These are phyloP conservation scores for Rhizoctonia solani DNA, from an alignment of 1,284 basidiomycete species.

Conservation along the genomic window DNA sequence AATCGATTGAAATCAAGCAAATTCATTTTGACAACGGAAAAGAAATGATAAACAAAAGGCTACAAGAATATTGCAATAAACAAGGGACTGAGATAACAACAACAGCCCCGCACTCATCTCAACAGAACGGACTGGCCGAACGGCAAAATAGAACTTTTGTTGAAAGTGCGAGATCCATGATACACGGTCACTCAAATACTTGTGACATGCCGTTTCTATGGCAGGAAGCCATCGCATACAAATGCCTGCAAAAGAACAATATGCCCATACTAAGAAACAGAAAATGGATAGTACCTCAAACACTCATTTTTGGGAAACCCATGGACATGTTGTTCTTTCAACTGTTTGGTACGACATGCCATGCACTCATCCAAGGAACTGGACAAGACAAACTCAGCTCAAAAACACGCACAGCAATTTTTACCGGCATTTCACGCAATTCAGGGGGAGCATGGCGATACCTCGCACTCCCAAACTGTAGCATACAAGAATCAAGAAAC, in stretches of 20 bases:
- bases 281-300: neutral
- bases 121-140: constrained; percentile 34
- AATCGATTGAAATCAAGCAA: constrained; percentile 27
- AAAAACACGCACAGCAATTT: constrained; percentile 4
- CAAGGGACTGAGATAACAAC: constrained; percentile 37
- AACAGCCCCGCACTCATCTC: constrained; percentile 7
- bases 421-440: constrained; percentile 12
- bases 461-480: neutral
- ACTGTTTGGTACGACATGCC: neutral
- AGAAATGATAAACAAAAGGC: constrained; percentile 39
- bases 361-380: neutral
- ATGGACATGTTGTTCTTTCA: neutral
- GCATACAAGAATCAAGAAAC: neutral
- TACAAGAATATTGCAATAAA: constrained; percentile 24
- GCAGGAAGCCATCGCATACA: constrained; percentile 6
- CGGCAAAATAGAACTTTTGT: constrained; percentile 16
- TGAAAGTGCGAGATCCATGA: constrained; percentile 4
- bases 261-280: constrained; percentile 7
- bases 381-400: neutral
- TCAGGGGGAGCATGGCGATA: constrained; percentile 13
- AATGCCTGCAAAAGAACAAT: neutral
- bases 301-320: neutral
- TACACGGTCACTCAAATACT: constrained; percentile 8
- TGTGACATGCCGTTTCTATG: constrained; percentile 7
- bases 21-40: constrained; percentile 40